Percentiles rank a stretch among this genome's conserved stretches.
phyloP scores from a whole-genome alignment of 2,329 filamentous ascomycete genomes.

The Cladosporium sp. region DNA sequence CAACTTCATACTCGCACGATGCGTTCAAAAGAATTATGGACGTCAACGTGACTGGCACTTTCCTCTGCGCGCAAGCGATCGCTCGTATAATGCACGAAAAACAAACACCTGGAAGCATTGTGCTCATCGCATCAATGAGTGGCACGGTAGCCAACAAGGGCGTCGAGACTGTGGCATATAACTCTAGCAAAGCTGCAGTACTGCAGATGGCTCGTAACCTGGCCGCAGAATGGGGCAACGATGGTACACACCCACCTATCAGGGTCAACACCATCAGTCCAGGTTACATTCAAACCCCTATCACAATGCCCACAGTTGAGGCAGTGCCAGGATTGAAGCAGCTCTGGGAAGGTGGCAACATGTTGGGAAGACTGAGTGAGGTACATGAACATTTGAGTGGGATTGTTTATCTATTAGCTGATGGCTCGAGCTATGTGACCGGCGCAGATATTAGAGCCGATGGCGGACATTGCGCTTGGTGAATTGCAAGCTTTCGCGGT shows the following conservation, averaged over 20 bases:
- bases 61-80: conserved; percentile 32
- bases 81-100: conserved; percentile 29
- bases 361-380: conserved; percentile 51
- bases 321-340: conserved; percentile 45
- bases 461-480: conserved; percentile 54
- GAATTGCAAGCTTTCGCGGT: not conserved
- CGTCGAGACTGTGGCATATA: conserved; percentile 45
- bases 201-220: conserved; percentile 50
- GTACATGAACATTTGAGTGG: conserved; percentile 61
- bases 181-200: conserved; percentile 53
- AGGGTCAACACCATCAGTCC: conserved; percentile 31
- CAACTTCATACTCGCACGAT: conserved; percentile 30
- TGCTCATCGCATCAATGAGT: conserved; percentile 37
- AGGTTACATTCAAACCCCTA: conserved; percentile 34
- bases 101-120: conserved; percentile 29
- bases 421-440: conserved; percentile 68
- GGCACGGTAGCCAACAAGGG: conserved; percentile 14
- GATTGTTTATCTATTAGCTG: conserved; percentile 63
- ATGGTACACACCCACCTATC: conserved; percentile 25
- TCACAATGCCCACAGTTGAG: conserved; percentile 25
- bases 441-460: conserved; percentile 66
- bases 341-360: conserved; percentile 50
- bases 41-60: conserved; percentile 36
- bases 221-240: conserved; percentile 47
- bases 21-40: conserved; percentile 34